Evolutionary conservation across 257 asterid species (phyloP), one percentile per base, ranked within the genome.

Genomic region (Solanum raphanifolium): DNA sequence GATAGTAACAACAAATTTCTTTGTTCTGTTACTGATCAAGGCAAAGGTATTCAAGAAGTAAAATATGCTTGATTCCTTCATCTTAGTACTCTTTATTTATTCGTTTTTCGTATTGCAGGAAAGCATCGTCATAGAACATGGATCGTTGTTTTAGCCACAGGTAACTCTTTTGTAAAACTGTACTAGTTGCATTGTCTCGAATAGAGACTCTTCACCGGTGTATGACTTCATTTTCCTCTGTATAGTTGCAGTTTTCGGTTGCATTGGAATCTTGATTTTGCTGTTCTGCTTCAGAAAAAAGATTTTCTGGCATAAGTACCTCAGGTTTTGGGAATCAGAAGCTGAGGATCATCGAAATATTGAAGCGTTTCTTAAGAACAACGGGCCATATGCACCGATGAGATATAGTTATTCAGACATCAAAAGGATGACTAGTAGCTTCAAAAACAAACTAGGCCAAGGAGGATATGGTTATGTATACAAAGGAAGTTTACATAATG

Each of bases 391-490:
- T 73, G 87, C 88, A 46, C 90, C 83, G 16, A 74, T 3, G 83
- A 62, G 91, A 72, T 90, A 83, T 72, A 88, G 68, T 34, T 90
- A 89, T 83, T 88, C 88, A 7, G 87, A 83, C 87, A 52, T 91
- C 29, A 89, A 62, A 87, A 86, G 46, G 52, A 91, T 91, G 88
- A 92, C 92, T 3, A 86, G 84, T 0, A 55, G 89, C 34, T 92
- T 89, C 60, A 68, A 31, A 2, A 46, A 60, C 5, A 86, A 62
- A 13, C 90, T 92, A 35, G 94, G 94, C n/a, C 86, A 76, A 55
- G 94, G 93, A 46, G 94, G 94, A 2, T 90, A 48, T 23, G 92
- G 92, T 3, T 81, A 55, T 25, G 91, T 92, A 1, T 91, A 84
- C 7, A 89, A 86, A 89, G 93, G 94, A 34, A 86, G 68, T 6